Evolutionary conservation across 176 grass and related monocot species (phyloP).

Genomic region (Musa beccarii): DNA sequence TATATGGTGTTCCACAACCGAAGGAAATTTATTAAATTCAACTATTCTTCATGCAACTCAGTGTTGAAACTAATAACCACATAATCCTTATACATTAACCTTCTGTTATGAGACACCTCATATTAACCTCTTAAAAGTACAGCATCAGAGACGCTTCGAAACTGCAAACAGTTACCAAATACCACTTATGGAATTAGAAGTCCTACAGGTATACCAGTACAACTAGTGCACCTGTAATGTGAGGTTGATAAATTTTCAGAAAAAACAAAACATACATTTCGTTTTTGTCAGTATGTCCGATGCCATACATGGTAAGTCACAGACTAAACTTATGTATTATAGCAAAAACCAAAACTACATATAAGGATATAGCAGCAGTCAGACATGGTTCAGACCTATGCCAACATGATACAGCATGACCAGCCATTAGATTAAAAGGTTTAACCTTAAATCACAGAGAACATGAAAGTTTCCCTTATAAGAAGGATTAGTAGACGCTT

Average conservation of each 20-base stretch:
- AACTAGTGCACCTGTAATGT: neutral
- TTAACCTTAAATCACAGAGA: neutral
- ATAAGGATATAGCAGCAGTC: no score
- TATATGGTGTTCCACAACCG: no score
- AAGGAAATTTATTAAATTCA: no score
- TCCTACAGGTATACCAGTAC: neutral
- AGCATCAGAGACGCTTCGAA: neutral
- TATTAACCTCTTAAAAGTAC: neutral
- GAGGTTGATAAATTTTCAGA: neutral
- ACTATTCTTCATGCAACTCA: neutral
- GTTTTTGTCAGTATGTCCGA: neutral
- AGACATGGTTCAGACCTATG: no score
- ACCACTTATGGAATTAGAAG: no score
- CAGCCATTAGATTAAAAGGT: neutral
- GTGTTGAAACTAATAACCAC: neutral
- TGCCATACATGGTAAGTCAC: neutral
- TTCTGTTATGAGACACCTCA: neutral
- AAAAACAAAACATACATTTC: neutral
- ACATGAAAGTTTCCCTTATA: neutral
- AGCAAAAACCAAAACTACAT: no score
- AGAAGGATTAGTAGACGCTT: neutral
- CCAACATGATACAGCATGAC: no score
- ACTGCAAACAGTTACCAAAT: neutral
- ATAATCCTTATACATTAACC: neutral
- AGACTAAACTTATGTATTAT: no score